Percentiles rank a stretch among this genome's conserved stretches.
Conservation (phyloP, 2,329 filamentous ascomycete genomes). For the Penicillium sp. region DNA sequence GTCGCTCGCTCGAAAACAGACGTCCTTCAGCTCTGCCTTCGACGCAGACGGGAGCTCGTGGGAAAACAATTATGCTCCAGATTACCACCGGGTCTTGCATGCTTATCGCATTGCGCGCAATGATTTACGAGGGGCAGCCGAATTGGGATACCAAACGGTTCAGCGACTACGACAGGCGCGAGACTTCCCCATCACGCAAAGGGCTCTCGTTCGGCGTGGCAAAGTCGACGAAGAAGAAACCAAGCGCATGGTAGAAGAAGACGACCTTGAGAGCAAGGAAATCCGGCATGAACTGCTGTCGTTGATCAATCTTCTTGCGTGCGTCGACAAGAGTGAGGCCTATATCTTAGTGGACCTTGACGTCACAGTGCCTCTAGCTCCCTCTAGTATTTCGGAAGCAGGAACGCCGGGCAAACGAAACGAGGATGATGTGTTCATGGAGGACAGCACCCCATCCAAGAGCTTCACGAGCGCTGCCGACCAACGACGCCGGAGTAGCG, state of each 20-base stretch:
- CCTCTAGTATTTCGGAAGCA: constrained; percentile 2
- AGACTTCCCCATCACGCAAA: constrained; percentile 30
- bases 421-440: constrained; percentile 36
- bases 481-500: constrained; percentile 10
- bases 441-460: constrained; percentile 26
- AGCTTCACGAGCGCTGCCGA: constrained; percentile 10
- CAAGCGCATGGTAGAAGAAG: constrained; percentile 31
- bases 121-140: constrained; percentile 76
- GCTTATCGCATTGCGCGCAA: constrained; percentile 79
- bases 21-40: constrained; percentile 52
- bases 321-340: constrained; percentile 73
- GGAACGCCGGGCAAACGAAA: constrained; percentile 45
- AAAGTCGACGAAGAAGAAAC: constrained; percentile 28
- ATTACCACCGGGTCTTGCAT: constrained; percentile 86
- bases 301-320: constrained; percentile 88
- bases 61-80: constrained; percentile 45
- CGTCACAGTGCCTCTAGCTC: constrained; percentile 13
- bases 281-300: constrained; percentile 71
- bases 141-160: constrained; percentile 54
- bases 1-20: constrained; percentile 64
- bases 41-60: constrained; percentile 33
- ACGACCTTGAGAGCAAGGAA: constrained; percentile 50
- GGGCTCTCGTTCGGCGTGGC: constrained; percentile 32
- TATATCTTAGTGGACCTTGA: constrained; percentile 61
- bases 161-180: constrained; percentile 45